Conservation (phyloP, 2,329 filamentous ascomycete genomes). For the Xylaria sp. region DNA sequence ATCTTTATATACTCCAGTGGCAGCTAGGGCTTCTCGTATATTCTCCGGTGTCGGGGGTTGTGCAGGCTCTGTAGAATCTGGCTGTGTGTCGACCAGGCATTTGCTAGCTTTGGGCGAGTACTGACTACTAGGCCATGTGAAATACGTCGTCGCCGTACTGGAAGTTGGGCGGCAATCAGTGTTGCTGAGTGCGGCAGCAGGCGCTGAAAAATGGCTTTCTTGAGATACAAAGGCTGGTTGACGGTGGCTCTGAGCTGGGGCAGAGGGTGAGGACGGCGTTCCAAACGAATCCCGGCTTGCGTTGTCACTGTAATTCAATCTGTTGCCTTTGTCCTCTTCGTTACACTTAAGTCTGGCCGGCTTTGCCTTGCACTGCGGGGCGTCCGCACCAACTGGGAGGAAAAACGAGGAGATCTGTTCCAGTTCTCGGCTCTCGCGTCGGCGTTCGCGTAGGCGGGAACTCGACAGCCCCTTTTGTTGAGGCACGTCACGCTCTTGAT, state of each 20-base stretch:
- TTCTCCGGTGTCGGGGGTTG: slow-evolving; percentile 31
- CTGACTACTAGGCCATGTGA: slow-evolving; percentile 38
- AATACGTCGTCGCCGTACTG: slow-evolving; percentile 31
- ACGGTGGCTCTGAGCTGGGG: background rate
- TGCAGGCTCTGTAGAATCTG: slow-evolving; percentile 12
- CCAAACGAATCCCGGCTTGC: slow-evolving; percentile 7
- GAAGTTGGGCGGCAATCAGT: slow-evolving; percentile 12
- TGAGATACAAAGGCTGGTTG: background rate
- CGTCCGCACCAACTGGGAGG: slow-evolving; percentile 24
- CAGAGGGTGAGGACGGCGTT: slow-evolving; percentile 12
- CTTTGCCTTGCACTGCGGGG: slow-evolving; percentile 9
- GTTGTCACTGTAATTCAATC: background rate
- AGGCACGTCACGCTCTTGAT: slow-evolving; percentile 28
- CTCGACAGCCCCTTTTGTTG: slow-evolving; percentile 35
- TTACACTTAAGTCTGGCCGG: slow-evolving; percentile 1
- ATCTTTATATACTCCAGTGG: slow-evolving; percentile 35
- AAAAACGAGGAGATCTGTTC: slow-evolving; percentile 48
- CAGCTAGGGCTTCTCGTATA: slow-evolving; percentile 29
- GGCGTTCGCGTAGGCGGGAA: slow-evolving; percentile 32
- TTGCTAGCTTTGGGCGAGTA: slow-evolving; percentile 20
- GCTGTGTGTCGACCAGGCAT: background rate
- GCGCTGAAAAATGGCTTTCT: background rate
- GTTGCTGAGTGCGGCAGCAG: background rate
- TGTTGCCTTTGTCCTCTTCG: background rate
- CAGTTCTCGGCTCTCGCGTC: slow-evolving; percentile 42